Evolutionary conservation across 2,329 filamentous ascomycete genomes (phyloP), one percentile per base, ranked within the genome.

Genomic region (Dactylonectria estremocensis): DNA sequence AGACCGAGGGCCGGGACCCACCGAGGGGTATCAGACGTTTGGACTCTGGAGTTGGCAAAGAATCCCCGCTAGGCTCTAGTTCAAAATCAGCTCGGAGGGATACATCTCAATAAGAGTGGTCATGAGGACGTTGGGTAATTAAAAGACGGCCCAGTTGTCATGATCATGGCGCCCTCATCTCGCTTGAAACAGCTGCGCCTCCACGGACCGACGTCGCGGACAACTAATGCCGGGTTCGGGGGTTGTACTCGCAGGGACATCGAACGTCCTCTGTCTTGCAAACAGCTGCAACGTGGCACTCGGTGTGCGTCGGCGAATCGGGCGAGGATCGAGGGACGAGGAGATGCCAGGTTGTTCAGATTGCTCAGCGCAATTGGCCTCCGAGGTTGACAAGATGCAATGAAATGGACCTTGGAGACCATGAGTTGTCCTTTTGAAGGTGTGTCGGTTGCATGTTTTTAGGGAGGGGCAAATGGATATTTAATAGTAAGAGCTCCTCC

Each of bases 111-210:
- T 16, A 20, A 37, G 24, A 7, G 22, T 20, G 24, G 48, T 45
- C 33, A 28, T 49, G 28, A 50, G 52, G 16, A 14, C n/a, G 11
- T 18, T 22, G 11, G 31, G 6, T 53, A 45, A 40, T 22, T 33
- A 16, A 22, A 55, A 43, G 16, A 31, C 45, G n/a, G 28, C 49
- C 31, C 31, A n/a, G 9, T 18, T n/a, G 13, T 20, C 11, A 37
- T 16, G 16, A 28, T 59, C 54, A 13, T 11, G 28, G 13, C 49
- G 16, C 10, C 45, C 50, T 61, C 57, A 61, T 66, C 46, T 61
- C 63, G 57, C 43, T 61, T 61, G 14, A 28, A 22, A 28, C 45
- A 11, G 28, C 57, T 61, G 57, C 57, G 63, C 45, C 63, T 57
- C 57, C 37, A 50, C 24, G 5, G 33, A 22, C 16, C 50, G 22